A percentile compares a stretch with the other conserved stretches of the same genome.
phyloP scores from a whole-genome alignment of 2,329 filamentous ascomycete species.

The Leptographium galeiforme region DNA sequence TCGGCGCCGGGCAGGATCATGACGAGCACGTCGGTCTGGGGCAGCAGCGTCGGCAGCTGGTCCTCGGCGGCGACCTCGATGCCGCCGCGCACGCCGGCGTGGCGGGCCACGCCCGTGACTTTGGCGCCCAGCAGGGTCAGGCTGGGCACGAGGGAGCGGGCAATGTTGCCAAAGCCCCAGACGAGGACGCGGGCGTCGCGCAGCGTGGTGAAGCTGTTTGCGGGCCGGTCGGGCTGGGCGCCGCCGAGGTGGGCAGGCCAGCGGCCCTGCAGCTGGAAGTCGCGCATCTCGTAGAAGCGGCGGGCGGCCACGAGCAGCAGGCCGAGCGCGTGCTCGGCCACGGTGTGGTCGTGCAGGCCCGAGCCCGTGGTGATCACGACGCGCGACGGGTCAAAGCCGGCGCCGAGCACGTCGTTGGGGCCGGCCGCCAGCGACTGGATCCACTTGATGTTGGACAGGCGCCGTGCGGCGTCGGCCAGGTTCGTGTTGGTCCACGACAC shows the following conservation, averaged over 20 bases:
- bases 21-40: conserved; percentile 31
- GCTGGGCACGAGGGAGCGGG: conserved; percentile 27
- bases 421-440: conserved; percentile 36
- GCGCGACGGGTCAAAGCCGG: conserved; percentile 27
- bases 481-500: conserved; percentile 33
- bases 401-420: conserved; percentile 34
- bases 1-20: conserved; percentile 33
- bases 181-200: conserved; percentile 28
- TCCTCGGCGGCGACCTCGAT: conserved; percentile 28
- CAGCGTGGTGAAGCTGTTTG: conserved; percentile 28
- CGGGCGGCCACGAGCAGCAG: conserved; percentile 24
- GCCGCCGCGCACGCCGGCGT: conserved; percentile 38
- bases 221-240: conserved; percentile 17
- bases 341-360: conserved; percentile 33
- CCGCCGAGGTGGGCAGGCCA: conserved; percentile 34
- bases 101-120: conserved; percentile 45
- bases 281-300: conserved; percentile 30
- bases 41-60: conserved; percentile 23
- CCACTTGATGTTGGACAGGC: conserved; percentile 30
- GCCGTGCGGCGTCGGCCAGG: conserved; percentile 28
- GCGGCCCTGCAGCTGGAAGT: conserved; percentile 27
- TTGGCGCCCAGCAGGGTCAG: conserved; percentile 35
- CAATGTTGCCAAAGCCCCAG: conserved; percentile 38
- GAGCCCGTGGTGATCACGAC: conserved; percentile 29
- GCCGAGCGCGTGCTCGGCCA: conserved; percentile 33